Percentiles rank a stretch among this genome's conserved stretches.
Evolutionary conservation across 2,329 filamentous ascomycete genomes (phyloP).

Genomic region (Sarocladium kiliense): DNA sequence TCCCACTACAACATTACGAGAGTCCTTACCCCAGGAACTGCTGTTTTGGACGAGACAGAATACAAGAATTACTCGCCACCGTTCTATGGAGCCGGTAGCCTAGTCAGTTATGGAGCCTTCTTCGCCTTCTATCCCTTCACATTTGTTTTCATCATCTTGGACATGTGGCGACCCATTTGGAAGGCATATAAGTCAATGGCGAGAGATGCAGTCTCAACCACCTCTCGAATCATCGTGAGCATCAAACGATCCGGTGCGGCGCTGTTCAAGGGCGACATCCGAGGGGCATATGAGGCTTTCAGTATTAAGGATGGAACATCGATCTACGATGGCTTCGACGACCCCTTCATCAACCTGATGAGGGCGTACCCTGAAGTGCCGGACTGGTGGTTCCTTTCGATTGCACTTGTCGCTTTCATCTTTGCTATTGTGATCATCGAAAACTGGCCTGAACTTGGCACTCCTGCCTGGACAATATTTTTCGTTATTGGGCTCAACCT

Average conservation of each 20-base stretch:
- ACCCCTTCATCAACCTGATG: constrained; percentile 38
- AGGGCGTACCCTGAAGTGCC: constrained; percentile 38
- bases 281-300: constrained; percentile 22
- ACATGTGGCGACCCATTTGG: constrained; percentile 23
- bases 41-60: constrained; percentile 29
- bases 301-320: constrained; percentile 31
- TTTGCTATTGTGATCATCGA: constrained; percentile 26
- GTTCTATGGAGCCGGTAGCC: constrained; percentile 32
- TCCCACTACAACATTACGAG: constrained; percentile 31
- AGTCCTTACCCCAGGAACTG: constrained; percentile 24
- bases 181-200: constrained; percentile 24
- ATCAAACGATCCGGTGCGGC: constrained; percentile 20
- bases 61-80: constrained; percentile 37
- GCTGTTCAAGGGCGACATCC: constrained; percentile 28
- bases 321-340: constrained; percentile 36
- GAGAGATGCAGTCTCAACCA: constrained; percentile 9
- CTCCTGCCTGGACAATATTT: constrained; percentile 25
- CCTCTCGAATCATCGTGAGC: constrained; percentile 9
- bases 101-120: constrained; percentile 31
- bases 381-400: constrained; percentile 37
- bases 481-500: constrained; percentile 29
- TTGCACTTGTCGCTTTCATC: constrained; percentile 21
- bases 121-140: constrained; percentile 36
- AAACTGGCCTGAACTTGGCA: constrained; percentile 21
- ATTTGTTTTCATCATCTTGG: constrained; percentile 32